These are phyloP conservation scores for Combretum micranthum DNA, from an alignment of 345 rosid species.

Conservation along the genomic window DNA sequence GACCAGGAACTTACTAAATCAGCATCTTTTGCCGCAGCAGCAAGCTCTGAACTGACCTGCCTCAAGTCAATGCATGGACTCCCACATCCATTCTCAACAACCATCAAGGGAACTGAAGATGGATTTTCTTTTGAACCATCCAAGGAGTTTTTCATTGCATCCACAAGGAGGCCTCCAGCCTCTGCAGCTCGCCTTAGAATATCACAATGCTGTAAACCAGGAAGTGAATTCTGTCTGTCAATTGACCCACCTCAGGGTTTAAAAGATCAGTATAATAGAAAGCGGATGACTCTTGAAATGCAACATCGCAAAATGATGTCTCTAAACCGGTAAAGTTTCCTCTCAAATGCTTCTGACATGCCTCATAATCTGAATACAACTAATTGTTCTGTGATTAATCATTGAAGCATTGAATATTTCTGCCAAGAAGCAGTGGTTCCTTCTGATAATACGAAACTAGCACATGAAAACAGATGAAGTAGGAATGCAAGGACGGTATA, in stretches of 20 bases:
- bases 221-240: conserved; percentile 1
- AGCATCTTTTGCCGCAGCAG: conserved; percentile 87
- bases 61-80: conserved; percentile 97
- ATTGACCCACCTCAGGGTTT: not conserved
- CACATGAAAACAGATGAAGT: not conserved
- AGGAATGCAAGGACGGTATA: too few species aligned
- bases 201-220: conserved; percentile 70
- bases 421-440: not conserved
- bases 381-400: not conserved
- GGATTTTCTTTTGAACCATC: conserved; percentile 58
- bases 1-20: conserved; percentile 63
- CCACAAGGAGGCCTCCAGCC: conserved; percentile 90
- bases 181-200: conserved; percentile 94
- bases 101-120: conserved; percentile 85
- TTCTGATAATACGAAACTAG: not conserved
- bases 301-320: not conserved
- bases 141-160: conserved; percentile 64
- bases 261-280: not conserved
- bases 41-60: conserved; percentile 99
- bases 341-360: too few species aligned
- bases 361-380: not conserved
- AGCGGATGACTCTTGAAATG: not conserved
- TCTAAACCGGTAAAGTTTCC: too few species aligned
- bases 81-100: conserved; percentile 98
- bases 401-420: too few species aligned